Evolutionary conservation across 352 stramenopile species (phyloP).

Genomic region (Blastocystis sp.): DNA sequence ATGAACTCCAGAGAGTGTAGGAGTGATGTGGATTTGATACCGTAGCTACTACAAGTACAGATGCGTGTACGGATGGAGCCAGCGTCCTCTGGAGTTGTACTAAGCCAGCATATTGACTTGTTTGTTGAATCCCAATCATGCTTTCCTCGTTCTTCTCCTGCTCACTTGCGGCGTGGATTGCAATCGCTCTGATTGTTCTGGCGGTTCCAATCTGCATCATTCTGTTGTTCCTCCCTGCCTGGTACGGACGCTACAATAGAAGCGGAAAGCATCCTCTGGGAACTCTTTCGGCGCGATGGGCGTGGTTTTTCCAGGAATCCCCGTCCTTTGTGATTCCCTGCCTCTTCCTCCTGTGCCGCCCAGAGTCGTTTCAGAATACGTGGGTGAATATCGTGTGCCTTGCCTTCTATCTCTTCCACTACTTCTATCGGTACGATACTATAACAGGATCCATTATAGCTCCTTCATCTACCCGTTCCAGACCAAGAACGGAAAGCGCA

Average conservation of each 20-base stretch:
- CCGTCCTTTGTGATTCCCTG: constrained; percentile 56
- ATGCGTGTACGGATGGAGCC: constrained; percentile 31
- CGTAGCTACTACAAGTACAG: constrained; percentile 49
- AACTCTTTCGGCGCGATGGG: constrained; percentile 7
- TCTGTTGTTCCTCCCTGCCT: constrained; percentile 53
- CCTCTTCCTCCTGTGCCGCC: background rate
- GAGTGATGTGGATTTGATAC: background rate
- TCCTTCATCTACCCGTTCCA: constrained; percentile 67
- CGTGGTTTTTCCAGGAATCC: constrained; percentile 59
- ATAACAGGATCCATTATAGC: background rate
- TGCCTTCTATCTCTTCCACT: constrained; percentile 66
- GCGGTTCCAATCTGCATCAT: constrained; percentile 12
- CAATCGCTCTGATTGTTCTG: background rate
- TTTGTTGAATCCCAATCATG: background rate
- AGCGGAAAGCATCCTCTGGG: background rate
- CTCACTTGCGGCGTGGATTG: background rate
- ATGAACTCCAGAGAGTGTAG: constrained; percentile 44
- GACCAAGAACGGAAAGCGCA: constrained; percentile 62
- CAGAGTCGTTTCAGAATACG: background rate
- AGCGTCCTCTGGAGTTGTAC: constrained; percentile 45
- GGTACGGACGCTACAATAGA: constrained; percentile 36
- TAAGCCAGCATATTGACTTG: background rate
- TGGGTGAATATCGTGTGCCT: constrained; percentile 58
- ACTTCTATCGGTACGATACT: constrained; percentile 63
- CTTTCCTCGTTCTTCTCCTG: constrained; percentile 6